Percentiles rank a stretch among this genome's conserved stretches.
phyloP scores from a whole-genome alignment of 169 alveolate species.

The Fabrea salina region DNA sequence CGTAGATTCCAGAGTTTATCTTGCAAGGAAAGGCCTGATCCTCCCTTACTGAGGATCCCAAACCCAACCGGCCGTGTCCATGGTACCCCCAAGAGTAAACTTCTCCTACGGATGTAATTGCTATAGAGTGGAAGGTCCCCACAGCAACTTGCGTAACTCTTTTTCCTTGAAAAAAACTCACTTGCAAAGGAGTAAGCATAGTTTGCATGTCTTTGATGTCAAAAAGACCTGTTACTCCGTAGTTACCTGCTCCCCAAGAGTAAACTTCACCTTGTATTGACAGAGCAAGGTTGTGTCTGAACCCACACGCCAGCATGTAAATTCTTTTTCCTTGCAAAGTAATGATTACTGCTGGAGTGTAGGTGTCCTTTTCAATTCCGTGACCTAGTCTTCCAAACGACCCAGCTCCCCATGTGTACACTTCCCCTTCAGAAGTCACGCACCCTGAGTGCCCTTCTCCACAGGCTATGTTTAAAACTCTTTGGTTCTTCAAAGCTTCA shows the following conservation, averaged over 20 bases:
- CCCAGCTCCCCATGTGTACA: conserved; percentile 86
- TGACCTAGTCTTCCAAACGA: conserved; percentile 84
- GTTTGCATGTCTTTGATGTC: not conserved
- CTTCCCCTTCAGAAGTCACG: conserved; percentile 55
- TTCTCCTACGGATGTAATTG: conserved; percentile 35
- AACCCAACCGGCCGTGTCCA: conserved; percentile 33
- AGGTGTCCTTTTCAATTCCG: conserved; percentile 43
- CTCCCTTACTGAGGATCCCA: not conserved
- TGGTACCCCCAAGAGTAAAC: conserved; percentile 56
- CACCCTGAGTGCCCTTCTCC: conserved; percentile 70
- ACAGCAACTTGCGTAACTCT: conserved; percentile 12
- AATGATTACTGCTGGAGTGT: conserved; percentile 5
- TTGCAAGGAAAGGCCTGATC: conserved; percentile 26
- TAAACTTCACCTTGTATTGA: conserved; percentile 69
- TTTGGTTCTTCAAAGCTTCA: conserved; percentile 42
- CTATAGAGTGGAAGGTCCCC: conserved; percentile 56
- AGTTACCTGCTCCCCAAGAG: conserved; percentile 68
- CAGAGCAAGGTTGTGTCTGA: conserved; percentile 58
- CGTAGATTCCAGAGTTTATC: not conserved
- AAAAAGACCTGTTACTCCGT: conserved; percentile 31
- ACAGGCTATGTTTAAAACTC: conserved; percentile 54
- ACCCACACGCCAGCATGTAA: conserved; percentile 61
- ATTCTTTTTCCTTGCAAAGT: conserved; percentile 36
- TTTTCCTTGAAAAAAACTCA: conserved; percentile 20
- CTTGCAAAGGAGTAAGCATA: conserved; percentile 13